Evolutionary conservation across 805 yeast genomes (phyloP).

Genomic region (Saccharomyces mikatae): DNA sequence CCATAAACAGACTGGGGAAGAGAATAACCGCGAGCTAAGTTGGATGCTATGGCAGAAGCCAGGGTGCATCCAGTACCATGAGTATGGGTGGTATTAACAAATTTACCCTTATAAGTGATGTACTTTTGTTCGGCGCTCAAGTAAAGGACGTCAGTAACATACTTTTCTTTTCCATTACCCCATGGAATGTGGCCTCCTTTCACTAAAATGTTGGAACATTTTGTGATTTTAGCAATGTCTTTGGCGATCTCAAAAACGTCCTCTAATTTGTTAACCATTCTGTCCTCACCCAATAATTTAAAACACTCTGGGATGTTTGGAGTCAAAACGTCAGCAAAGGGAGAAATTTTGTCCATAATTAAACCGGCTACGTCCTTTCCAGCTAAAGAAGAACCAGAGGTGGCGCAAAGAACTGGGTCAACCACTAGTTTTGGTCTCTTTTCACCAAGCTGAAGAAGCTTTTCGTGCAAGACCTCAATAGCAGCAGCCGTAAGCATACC

Average conservation of each 20-base stretch:
- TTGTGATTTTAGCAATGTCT: conserved; percentile 31
- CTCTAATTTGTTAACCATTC: conserved; percentile 30
- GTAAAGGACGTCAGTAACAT: conserved; percentile 48
- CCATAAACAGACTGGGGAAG: conserved; percentile 44
- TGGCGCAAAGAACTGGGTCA: conserved; percentile 81
- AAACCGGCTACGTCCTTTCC: conserved; percentile 34
- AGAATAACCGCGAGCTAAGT: conserved; percentile 48
- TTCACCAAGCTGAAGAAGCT: conserved; percentile 27
- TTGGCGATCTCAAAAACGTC: conserved; percentile 36
- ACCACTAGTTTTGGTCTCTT: conserved; percentile 41
- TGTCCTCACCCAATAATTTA: conserved; percentile 24
- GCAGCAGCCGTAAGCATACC: conserved; percentile 65
- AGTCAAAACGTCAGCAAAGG: conserved; percentile 53
- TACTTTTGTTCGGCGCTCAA: conserved; percentile 32
- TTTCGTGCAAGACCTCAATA: conserved; percentile 37
- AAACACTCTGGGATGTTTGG: conserved; percentile 71
- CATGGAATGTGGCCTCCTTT: conserved; percentile 80
- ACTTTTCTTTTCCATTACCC: conserved; percentile 22
- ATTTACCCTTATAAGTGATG: conserved; percentile 41
- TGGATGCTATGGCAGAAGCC: conserved; percentile 71
- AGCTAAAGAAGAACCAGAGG: conserved; percentile 61
- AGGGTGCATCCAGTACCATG: conserved; percentile 93
- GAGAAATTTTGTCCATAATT: conserved; percentile 40
- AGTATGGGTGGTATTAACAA: conserved; percentile 43
- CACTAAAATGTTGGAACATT: conserved; percentile 49